Evolutionary conservation across 2,329 filamentous ascomycete species (phyloP), one percentile per base, ranked within the genome.

Genomic region (Phaeophleospora eucalypticola): DNA sequence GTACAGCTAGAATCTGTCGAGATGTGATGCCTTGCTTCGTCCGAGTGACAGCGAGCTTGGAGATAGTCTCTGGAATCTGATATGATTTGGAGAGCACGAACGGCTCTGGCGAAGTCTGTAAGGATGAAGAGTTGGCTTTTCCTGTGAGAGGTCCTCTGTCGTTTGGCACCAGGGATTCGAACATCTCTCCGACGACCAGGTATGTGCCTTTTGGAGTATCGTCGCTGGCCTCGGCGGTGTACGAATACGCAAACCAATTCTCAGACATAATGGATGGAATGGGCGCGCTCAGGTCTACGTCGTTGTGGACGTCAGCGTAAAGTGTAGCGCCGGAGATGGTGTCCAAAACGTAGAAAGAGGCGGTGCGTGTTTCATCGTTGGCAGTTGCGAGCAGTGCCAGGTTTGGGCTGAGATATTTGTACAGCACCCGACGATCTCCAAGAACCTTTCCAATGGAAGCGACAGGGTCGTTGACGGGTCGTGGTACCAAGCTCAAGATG

Each of bases 341-440:
- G 63, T 98, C 90, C 12, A 98, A 67, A 9, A 97, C 75, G 61
- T 91, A 89, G 53, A 94, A 76, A 0, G 82, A 83, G 6, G 89
- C 80, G 1, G 76, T 77, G 3, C 73, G 76, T 2, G 75, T 62
- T 9, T 73, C 71, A 17, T 84, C 77, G 27, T 84, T 77, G 2
- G 83, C 71, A 1, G 87, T 77, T 1, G 86, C 87, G 37, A 95
- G 75, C 0, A 97, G 77, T 2, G 89, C 75, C 4, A 88, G 79
- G 68, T 95, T 96, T 0, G 87, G 82, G 70, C 94, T 95, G 34
- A 98, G 73, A 65, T 97, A 97, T 71, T 98, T 98, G 80, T 98
- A 98, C 53, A 91, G 80, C 39, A 98, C 93, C n/a, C 83, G 84
- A 36, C 93, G 82, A 62, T 98, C 86, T 19, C 89, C 90, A 17